phyloP scores from a whole-genome alignment of 768 basidiomycete genomes.

The Hygrophorus pudorinus region DNA sequence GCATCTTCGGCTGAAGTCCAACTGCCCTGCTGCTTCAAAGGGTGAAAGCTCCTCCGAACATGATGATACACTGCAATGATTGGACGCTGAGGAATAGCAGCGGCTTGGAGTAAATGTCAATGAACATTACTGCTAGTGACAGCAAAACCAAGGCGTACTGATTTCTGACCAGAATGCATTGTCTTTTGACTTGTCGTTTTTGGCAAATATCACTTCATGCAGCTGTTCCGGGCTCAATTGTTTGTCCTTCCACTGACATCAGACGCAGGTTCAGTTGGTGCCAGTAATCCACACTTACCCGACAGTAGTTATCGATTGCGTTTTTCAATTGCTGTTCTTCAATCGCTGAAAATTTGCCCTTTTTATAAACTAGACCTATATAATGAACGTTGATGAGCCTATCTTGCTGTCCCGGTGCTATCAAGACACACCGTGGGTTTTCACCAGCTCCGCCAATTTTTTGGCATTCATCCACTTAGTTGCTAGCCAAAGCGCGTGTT shows the following conservation, averaged over 20 bases:
- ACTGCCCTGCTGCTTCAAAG: slow-evolving; percentile 55
- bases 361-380: slow-evolving; percentile 75
- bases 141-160: slow-evolving; percentile 35
- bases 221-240: slow-evolving; percentile 47
- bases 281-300: slow-evolving; percentile 30
- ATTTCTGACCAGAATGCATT: slow-evolving; percentile 74
- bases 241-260: slow-evolving; percentile 28
- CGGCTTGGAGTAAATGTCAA: slow-evolving; percentile 32
- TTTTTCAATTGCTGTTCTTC: slow-evolving; percentile 57
- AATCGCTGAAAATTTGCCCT: slow-evolving; percentile 77
- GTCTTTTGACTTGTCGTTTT: slow-evolving; percentile 48
- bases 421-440: slow-evolving; percentile 44
- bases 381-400: neutral
- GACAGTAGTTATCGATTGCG: slow-evolving; percentile 56
- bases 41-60: slow-evolving; percentile 61
- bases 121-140: neutral
- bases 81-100: slow-evolving; percentile 63
- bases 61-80: slow-evolving; percentile 82
- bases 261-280: neutral
- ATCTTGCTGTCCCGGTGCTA: neutral
- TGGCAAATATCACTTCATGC: slow-evolving; percentile 57
- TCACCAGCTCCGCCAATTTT: slow-evolving; percentile 60
- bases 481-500: slow-evolving; percentile 60
- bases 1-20: slow-evolving; percentile 65
- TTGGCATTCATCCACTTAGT: slow-evolving; percentile 70